A percentile compares a stretch with the other conserved stretches of the same genome.
Evolutionary conservation across 2,329 filamentous ascomycete genomes (phyloP).

Genomic region (Beauveria varroae): DNA sequence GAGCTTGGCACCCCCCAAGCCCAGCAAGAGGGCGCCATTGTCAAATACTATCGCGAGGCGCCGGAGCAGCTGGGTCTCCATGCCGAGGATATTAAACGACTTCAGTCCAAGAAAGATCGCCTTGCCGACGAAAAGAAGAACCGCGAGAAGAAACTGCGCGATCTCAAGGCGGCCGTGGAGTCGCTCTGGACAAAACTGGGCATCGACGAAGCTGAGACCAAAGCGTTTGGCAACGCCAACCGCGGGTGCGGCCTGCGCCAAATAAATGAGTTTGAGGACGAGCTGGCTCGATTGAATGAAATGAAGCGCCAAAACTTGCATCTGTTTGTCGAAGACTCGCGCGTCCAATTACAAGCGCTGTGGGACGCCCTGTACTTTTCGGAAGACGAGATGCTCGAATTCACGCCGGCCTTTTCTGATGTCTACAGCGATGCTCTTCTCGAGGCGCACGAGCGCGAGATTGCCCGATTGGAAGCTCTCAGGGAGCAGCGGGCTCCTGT

Average conservation of each 20-base stretch:
- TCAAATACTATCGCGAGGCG: conserved; percentile 81
- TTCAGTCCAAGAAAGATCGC: conserved; percentile 71
- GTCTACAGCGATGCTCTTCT: conserved; percentile 94
- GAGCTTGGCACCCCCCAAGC: conserved; percentile 91
- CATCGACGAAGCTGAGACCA: conserved; percentile 75
- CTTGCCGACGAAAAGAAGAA: conserved; percentile 81
- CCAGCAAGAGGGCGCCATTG: conserved; percentile 79
- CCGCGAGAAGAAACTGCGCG: conserved; percentile 68
- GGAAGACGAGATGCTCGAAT: conserved; percentile 98
- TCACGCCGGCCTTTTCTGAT: conserved; percentile 93
- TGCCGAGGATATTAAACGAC: conserved; percentile 69
- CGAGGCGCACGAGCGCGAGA: conserved; percentile 90
- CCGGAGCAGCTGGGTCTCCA: conserved; percentile 93
- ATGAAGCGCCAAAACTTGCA: conserved; percentile 93
- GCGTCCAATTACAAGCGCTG: conserved; percentile 83
- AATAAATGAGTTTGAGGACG: conserved; percentile 94
- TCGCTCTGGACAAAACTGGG: conserved; percentile 82
- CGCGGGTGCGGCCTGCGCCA: conserved; percentile 84
- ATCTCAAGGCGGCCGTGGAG: conserved; percentile 73
- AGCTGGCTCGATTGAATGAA: conserved; percentile 78
- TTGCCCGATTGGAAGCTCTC: conserved; percentile 70
- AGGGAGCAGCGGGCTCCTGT: conserved; percentile 83
- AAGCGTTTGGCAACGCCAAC: conserved; percentile 77
- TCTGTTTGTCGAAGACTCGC: conserved; percentile 89
- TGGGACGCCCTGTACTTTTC: conserved; percentile 94